phyloP scores from a whole-genome alignment of 2,329 filamentous ascomycete genomes.

The Furcasterigmium sp. region DNA sequence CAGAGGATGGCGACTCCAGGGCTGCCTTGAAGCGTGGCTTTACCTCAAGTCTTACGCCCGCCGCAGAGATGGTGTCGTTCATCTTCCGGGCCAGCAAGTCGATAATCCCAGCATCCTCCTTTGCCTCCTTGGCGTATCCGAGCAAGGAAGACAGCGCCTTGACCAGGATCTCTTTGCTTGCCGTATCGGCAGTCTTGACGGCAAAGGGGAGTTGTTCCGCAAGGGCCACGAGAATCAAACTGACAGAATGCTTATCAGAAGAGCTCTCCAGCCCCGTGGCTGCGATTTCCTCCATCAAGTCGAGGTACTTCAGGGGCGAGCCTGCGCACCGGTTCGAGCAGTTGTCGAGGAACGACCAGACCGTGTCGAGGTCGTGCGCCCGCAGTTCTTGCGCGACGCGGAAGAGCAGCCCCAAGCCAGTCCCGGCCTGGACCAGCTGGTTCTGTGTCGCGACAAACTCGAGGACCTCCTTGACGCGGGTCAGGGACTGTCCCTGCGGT shows the following conservation, averaged over 20 bases:
- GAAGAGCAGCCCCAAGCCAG: conserved; percentile 43
- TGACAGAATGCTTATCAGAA: conserved; percentile 32
- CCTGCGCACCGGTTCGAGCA: conserved; percentile 70
- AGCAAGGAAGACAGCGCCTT: conserved; percentile 56
- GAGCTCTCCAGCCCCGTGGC: conserved; percentile 24
- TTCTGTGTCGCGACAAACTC: conserved; percentile 58
- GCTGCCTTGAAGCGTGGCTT: conserved; percentile 2
- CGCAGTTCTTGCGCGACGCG: conserved; percentile 27
- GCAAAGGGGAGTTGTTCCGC: conserved; percentile 74
- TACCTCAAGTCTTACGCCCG: conserved; percentile 3
- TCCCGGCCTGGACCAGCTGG: conserved; percentile 54
- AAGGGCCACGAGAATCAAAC: conserved; percentile 64
- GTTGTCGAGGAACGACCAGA: conserved; percentile 77
- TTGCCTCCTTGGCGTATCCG: conserved; percentile 44
- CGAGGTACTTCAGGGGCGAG: conserved; percentile 78
- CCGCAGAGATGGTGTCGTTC: conserved; percentile 20
- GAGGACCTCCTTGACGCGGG: conserved; percentile 37
- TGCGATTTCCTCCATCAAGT: conserved; percentile 53
- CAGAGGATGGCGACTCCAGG: background rate
- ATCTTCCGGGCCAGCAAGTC: conserved; percentile 23
- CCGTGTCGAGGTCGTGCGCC: conserved; percentile 26
- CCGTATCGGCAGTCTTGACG: conserved; percentile 41
- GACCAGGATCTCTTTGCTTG: conserved; percentile 41
- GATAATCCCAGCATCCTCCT: conserved; percentile 31
- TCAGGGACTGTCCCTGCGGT: conserved; percentile 38